Base-by-base conservation (phyloP, 176 grass and related monocot genomes). In the Eleusine coracana region DNA sequence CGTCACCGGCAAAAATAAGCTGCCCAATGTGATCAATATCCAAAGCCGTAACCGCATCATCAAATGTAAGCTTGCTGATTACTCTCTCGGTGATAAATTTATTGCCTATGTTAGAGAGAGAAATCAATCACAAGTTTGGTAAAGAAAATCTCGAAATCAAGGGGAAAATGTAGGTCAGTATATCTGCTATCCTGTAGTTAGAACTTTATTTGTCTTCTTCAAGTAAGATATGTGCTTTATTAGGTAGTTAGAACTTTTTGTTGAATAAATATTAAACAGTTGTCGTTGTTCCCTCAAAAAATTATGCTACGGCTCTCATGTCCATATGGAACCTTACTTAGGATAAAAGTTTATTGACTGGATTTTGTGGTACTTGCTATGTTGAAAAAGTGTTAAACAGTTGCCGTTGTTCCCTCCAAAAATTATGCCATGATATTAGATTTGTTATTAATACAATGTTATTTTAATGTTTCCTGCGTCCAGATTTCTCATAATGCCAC, bases 71-170 rank as follows among this genome's bases (percentile, higher is more conserved):
- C 84, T 98, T 98, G 84, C 87, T 93, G 73, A 93, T 80, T 88
- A 93, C 83, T 85, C 93, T 91, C 69, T 93, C 96, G 10, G 96
- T 98, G 80, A 93, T 98, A 88, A 98, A 90, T 98, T 98, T 82
- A 98, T 93, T 50, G 66, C 96, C 96, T 98, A 82, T 50, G 76
- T 58, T 48, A 71, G 70, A 83, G 68, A 85, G 16, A 82, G 50
- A 76, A 87, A 85, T 77, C 6, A 45, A 73, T 87, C 79, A 87
- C 68, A 82, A 55, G 8, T 14, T 20, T 3, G 50, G 17, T 41
- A 74, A 12, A 73, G 31, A 82, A 41, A 4, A 73, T 85, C 58
- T 38, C 10, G 23, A 11, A 70, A 66, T 17, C 16, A 79, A 79
- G 59, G 60, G 20, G 21, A 59, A 50, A 10, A 59, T 20, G 61